phyloP scores from a whole-genome alignment of 2,329 filamentous ascomycete genomes.

The Sporothrix schenckii region DNA sequence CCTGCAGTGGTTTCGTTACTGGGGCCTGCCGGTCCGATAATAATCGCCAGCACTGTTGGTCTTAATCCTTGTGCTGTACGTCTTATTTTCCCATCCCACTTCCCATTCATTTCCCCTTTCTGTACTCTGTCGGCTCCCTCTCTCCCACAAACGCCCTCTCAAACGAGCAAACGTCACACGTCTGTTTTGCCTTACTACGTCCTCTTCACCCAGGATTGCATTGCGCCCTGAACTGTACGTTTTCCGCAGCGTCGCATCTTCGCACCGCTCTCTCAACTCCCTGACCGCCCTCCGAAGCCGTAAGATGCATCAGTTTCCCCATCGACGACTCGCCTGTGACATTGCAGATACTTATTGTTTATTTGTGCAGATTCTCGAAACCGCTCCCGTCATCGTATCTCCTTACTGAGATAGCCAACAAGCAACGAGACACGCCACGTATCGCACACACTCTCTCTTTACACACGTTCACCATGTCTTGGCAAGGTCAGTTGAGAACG shows the following conservation, averaged over 20 bases:
- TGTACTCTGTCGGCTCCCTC: neutral
- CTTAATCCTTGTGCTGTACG: conserved; percentile 24
- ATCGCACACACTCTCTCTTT: conserved; percentile 2
- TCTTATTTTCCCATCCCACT: conserved; percentile 32
- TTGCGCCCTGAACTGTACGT: conserved; percentile 7
- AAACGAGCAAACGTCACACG: conserved; percentile 32
- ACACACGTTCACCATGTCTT: conserved; percentile 35
- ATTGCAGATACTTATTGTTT: conserved; percentile 18
- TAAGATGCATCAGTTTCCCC: conserved; percentile 2
- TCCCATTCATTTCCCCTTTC: conserved; percentile 20
- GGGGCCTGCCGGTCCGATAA: neutral
- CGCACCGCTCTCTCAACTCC: neutral
- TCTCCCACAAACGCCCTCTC: conserved; percentile 3
- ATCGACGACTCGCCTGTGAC: conserved; percentile 17
- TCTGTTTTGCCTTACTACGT: conserved; percentile 25
- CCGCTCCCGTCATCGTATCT: neutral
- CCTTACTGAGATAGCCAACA: neutral
- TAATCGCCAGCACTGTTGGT: conserved; percentile 18
- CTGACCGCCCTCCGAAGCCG: conserved; percentile 11
- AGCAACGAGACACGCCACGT: neutral
- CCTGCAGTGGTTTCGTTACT: conserved; percentile 8
- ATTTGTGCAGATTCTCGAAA: conserved; percentile 15
- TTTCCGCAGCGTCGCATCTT: conserved; percentile 20
- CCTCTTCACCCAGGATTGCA: neutral
- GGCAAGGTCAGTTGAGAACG: conserved; percentile 34